Conservation (phyloP, 306 rosid genomes). For the Rosa chinensis region DNA sequence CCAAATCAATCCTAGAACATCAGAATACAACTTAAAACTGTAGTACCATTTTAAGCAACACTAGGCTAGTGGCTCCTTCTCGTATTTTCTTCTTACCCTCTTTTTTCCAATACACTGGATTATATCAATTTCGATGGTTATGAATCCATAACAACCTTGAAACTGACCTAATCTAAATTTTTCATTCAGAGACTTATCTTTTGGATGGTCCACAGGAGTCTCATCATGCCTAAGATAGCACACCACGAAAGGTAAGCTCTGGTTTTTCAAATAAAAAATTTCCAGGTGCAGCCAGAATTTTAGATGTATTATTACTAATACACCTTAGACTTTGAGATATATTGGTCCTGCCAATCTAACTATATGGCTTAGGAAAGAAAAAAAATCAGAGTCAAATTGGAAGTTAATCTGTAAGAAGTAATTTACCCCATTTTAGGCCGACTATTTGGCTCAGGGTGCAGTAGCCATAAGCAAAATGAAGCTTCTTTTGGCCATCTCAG, state of each 20-base stretch:
- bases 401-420: constrained; percentile 18
- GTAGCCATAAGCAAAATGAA: constrained; percentile 91
- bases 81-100: background rate
- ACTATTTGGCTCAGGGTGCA: constrained; percentile 86
- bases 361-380: background rate
- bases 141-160: constrained; percentile 1
- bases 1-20: background rate
- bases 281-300: background rate
- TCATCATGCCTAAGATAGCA: background rate
- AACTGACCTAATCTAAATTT: background rate
- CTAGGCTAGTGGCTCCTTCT: background rate
- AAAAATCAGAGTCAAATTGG: background rate
- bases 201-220: background rate
- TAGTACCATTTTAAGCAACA: background rate
- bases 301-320: background rate
- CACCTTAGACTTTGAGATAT: background rate
- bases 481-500: constrained; percentile 98
- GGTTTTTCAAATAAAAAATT: background rate
- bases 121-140: background rate
- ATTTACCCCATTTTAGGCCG: constrained; percentile 82
- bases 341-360: background rate
- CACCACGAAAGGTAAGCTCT: background rate
- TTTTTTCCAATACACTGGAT: background rate
- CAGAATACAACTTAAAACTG: background rate
- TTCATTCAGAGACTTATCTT: background rate